Evolutionary conservation across 805 yeast species (phyloP), one percentile per base, ranked within the genome.

Genomic region (Spathaspora arborariae): DNA sequence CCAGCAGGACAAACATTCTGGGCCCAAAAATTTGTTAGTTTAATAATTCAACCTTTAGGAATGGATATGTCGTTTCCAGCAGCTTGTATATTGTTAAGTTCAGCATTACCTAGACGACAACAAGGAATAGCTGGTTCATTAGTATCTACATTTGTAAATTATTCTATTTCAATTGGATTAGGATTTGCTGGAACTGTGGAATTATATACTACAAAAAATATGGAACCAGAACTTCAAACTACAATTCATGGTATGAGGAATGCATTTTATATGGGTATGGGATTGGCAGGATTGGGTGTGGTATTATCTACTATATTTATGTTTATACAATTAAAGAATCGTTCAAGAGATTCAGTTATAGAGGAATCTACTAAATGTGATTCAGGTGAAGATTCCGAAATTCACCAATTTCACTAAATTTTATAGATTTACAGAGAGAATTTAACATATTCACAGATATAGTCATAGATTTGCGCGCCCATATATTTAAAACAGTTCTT

Each of bases 21-120:
- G 80, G 71, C 74, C 1, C 77, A 80, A 60, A 65, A 76, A 6
- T 75, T 86, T 56, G 80, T 83, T 2, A 71, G 78, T 20, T 65
- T 76, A 65, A 48, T 82, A 7, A 60, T 85, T 2, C 64, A 78
- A 9, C 78, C 84, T 9, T 82, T 80, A 65, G 94, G 90, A 2
- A 84, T 86, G 89, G 92, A 86, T 59, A 71, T 82, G 68, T 80
- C 87, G 11, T 86, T 85, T 60, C 94, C 95, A 0, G 84, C 91
- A 0, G 82, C 85, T 0, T 79, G 88, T 0, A 70, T 85, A 44
- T 72, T 83, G 9, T 62, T 85, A 37, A 74, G 83, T 20, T 77
- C 79, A 45, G 64, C 68, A 33, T 67, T 85, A 20, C 90, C 91
- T 0, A 64, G 69, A 45, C 68, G 75, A 44, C 80, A 82, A 53